Evolutionary conservation across 1,284 basidiomycete genomes (phyloP), one percentile per base, ranked within the genome.

Genomic region (Cutaneotrichosporon sp.): DNA sequence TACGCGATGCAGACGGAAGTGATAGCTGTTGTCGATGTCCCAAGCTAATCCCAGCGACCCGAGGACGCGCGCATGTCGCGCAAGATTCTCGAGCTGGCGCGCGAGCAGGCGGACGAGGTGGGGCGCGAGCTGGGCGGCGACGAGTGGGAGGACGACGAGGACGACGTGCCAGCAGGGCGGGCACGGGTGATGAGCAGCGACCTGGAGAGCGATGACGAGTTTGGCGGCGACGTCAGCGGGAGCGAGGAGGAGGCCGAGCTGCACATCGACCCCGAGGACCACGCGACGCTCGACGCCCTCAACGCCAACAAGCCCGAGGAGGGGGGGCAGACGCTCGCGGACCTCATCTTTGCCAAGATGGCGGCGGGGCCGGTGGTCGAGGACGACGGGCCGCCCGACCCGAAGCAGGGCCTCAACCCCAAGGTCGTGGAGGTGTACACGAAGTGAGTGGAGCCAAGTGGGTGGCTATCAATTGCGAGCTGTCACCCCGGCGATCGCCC

Each of bases 361-460:
- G 85, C 83, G 62, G 85, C 88, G 62, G 84, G 84, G 60, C 84
- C 86, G 55, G 72, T 83, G 16, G 71, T 79, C 80, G 61, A 66
- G 68, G 85, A 84, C n/a, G n/a, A n/a, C 47, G 76, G 70, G 46
- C 77, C 82, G 4, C 90, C 88, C 11, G 89, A 95, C 80, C 91
- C 93, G 20, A 88, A 90, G n/a, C 86, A 90, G 38, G 95, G 95
- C 2, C 85, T 99, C 51, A 93, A 97, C 74, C 94, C 94, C n/a
- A 92, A 92, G 79, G 89, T 99, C 29, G 89, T 97, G 22, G 93
- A 97, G 73, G 89, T 95, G 11, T 99, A 98, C 78, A 87, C 88
- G 72, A 97, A 95, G 93, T 95, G 69, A 65, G 87, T 79, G 4
- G 8, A n/a, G 29, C 18, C 29, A 29, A 29, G 29, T 29, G 29